Base-by-base conservation (phyloP, 139 green algal genomes). In the Marvania coccoides region DNA sequence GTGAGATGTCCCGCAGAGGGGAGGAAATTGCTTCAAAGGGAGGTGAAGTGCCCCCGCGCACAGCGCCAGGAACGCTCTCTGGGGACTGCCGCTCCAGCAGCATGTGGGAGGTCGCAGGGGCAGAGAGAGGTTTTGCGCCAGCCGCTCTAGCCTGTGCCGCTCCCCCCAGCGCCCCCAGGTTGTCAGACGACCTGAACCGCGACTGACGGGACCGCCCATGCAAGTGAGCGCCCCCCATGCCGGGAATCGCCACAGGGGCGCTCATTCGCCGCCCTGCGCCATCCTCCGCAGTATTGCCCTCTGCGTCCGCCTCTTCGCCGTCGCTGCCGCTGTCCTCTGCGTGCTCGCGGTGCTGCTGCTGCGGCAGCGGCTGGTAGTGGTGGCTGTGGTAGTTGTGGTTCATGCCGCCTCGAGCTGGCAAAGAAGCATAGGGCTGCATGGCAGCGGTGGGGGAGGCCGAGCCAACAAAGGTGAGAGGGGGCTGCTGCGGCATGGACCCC, bases 161-260 rank as follows among this genome's bases (percentile, higher is more conserved):
- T 7, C 15, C 12, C 55, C 36, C 8, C 36, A 73, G 5, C 6
- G 53, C 39, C 59, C 66, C 63, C 15, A 73, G 66, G 36, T 73
- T 54, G 5, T 12, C 46, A 0, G 66, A 73, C 1, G 66, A 73
- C 19, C 66, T 56, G 19, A 73, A 31, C 26, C 66, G 58, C n/a
- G n/a, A n/a, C n/a, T n/a, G n/a, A 34, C 55, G 62, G 62, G 29
- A 36, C 40, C 26, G 39, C 34, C 40, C 6, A 36, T 24, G 24
- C 35, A 28, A 42, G 8, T 0, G 6, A 9, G 24, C 9, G 35
- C 2, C 30, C 48, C 6, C 14, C 2, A 59, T 53, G 33, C 68
- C 68, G 3, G 73, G 73, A 14, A 80, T 80, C 36, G 58, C 46
- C 5, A 80, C 58, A 19, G 73, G 73, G 2, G 68, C 64, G 53